Evolutionary conservation across 2,329 filamentous ascomycete genomes (phyloP).

Genomic region (Trichoderma sp.): DNA sequence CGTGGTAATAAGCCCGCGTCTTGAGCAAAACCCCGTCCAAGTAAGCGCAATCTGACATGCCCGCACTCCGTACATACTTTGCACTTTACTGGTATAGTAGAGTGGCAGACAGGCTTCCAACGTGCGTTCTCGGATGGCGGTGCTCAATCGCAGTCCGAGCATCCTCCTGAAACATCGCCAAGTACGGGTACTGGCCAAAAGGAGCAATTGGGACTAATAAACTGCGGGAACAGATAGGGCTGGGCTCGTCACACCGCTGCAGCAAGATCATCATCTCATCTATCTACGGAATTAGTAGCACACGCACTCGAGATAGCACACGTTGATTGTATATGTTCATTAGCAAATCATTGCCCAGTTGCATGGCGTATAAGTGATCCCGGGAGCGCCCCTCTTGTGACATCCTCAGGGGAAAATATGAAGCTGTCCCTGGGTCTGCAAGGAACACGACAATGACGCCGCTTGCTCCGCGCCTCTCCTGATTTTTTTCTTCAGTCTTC

Average conservation of each 20-base stretch:
- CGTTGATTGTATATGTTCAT: background rate
- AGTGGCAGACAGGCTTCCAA: background rate
- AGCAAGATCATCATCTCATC: background rate
- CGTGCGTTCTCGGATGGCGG: background rate
- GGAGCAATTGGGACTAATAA: background rate
- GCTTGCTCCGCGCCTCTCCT: slow-evolving; percentile 10
- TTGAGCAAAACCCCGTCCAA: background rate
- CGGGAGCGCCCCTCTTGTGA: background rate
- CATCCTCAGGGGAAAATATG: background rate
- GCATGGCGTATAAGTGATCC: background rate
- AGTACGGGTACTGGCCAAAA: background rate
- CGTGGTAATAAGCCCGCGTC: background rate
- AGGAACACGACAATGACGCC: slow-evolving; percentile 3
- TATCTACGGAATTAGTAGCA: background rate
- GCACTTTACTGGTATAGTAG: background rate
- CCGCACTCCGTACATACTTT: background rate
- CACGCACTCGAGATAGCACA: background rate
- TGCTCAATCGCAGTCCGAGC: background rate
- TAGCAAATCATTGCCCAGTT: background rate
- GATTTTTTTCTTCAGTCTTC: background rate
- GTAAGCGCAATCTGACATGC: slow-evolving; percentile 7
- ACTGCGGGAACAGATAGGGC: background rate
- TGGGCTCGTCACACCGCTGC: slow-evolving; percentile 8
- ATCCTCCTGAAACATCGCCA: slow-evolving; percentile 1
- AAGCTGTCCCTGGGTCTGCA: background rate